Base-by-base conservation (phyloP, 257 asterid genomes). In the Nicotiana tomentosiformis region DNA sequence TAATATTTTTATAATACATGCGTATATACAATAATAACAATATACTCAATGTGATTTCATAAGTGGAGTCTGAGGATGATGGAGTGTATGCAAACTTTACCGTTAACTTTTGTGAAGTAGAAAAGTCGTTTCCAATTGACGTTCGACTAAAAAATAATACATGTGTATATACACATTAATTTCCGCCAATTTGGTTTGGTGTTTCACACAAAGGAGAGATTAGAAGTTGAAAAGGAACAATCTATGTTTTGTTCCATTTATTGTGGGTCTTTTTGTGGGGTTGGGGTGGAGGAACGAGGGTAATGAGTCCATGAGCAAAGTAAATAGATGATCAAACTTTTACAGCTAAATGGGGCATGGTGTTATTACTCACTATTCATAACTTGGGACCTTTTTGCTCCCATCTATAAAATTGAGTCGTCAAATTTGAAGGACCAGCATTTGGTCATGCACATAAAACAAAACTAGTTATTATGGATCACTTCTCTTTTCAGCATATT, bases 41-140 rank as follows among this genome's bases (percentile, higher is more conserved):
- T 2, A 8, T 43, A 43, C 1, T 43, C 0, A 7, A 2, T 39
- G 3, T 7, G 10, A 7, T 39, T 39, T 0, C 0, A 39, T 2
- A 39, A 7, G 0, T 39, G 2, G 0, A 39, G 0, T 39, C 0
- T 7, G 10, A 2, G 3, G 3, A 37, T 39, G 0, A 39, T 0
- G 10, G 43, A 0, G 8, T 39, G 2, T 7, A 39, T 9, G 2
- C 10, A 39, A 7, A 1, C 0, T 3, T 39, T 1, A 7, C 0
- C 10, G 10, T 39, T 7, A 7, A 39, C 0, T 39, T 7, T 2
- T 39, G 10, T 39, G 3, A 39, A 39, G 10, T 39, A 39, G 10
- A 39, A 39, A 7, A 1, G 7, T 2, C 7, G 2, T 37, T 7
- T 37, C 0, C 0, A 0, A 37, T 5, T 0, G 2, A 37, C 8